These are phyloP conservation scores for Euclidium syriacum DNA, from an alignment of 345 rosid genomes.

Conservation along the genomic window DNA sequence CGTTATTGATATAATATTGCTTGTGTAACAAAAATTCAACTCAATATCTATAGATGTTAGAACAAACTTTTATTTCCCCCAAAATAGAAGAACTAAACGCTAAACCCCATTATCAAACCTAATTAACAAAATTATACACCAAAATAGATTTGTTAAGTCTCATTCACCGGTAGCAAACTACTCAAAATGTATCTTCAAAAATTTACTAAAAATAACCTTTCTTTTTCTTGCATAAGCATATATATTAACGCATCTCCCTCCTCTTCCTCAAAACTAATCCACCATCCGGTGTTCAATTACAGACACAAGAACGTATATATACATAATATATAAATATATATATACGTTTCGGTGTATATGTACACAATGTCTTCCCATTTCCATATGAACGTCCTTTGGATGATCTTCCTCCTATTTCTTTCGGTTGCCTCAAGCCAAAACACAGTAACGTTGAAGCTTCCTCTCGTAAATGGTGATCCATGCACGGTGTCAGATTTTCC, in stretches of 20 bases:
- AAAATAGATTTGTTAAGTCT: conserved; percentile 20
- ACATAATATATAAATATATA: neutral
- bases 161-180: conserved; percentile 15
- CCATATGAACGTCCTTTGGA: neutral
- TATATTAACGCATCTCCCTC: conserved; percentile 25
- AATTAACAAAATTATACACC: conserved; percentile 26
- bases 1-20: neutral
- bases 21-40: neutral
- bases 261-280: conserved; percentile 17
- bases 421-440: neutral
- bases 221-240: neutral
- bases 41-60: neutral
- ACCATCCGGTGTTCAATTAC: conserved; percentile 9
- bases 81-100: conserved; percentile 7
- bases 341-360: conserved; percentile 25
- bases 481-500: conserved; percentile 20
- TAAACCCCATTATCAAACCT: neutral
- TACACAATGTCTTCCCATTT: conserved; percentile 14
- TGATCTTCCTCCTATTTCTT: conserved; percentile 10
- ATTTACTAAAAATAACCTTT: conserved; percentile 5
- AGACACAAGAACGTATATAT: conserved; percentile 26
- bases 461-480: neutral
- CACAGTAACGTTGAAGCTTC: neutral
- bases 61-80: neutral
- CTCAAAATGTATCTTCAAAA: neutral